Conservation (phyloP, 768 basidiomycete genomes). For the Tulasnella sp. region DNA sequence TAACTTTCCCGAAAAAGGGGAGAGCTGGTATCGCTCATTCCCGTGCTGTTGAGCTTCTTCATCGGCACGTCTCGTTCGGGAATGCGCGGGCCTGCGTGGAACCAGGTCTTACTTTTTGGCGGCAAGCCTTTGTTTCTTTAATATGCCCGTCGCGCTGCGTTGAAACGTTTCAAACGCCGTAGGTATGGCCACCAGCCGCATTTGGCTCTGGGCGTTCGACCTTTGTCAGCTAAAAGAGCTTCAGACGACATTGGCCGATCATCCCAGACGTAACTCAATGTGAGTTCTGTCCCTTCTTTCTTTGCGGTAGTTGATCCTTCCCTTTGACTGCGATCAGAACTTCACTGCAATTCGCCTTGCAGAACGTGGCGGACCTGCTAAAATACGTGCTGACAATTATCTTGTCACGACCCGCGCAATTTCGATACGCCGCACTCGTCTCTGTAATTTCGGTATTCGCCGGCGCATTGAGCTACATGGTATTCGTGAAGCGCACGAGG, state of each 20-base stretch:
- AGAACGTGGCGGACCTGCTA: constrained; percentile 26
- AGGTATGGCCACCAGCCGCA: constrained; percentile 39
- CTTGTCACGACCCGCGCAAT: constrained; percentile 28
- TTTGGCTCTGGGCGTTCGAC: constrained; percentile 46
- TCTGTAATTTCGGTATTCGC: constrained; percentile 28
- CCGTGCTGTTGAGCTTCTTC: constrained; percentile 37
- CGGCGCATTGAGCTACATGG: constrained; percentile 20
- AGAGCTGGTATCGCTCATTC: constrained; percentile 36
- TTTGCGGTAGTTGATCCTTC: neutral
- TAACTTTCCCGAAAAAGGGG: too few species aligned
- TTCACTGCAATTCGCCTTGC: constrained; percentile 32
- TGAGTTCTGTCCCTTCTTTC: constrained; percentile 8
- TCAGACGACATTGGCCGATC: constrained; percentile 34
- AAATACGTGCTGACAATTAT: constrained; percentile 31
- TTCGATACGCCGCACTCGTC: constrained; percentile 30
- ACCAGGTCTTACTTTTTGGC: constrained; percentile 35
- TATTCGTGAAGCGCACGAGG: constrained; percentile 21
- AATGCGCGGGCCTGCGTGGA: constrained; percentile 26
- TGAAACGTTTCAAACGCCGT: neutral
- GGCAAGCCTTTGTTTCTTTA: constrained; percentile 23
- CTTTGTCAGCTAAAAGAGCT: constrained; percentile 41
- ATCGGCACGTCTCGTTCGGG: constrained; percentile 19
- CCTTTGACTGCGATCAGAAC: constrained; percentile 21
- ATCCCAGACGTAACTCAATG: constrained; percentile 38
- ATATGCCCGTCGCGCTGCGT: too few species aligned